phyloP scores from a whole-genome alignment of 306 rosid genomes.

The Trifolium pratense region DNA sequence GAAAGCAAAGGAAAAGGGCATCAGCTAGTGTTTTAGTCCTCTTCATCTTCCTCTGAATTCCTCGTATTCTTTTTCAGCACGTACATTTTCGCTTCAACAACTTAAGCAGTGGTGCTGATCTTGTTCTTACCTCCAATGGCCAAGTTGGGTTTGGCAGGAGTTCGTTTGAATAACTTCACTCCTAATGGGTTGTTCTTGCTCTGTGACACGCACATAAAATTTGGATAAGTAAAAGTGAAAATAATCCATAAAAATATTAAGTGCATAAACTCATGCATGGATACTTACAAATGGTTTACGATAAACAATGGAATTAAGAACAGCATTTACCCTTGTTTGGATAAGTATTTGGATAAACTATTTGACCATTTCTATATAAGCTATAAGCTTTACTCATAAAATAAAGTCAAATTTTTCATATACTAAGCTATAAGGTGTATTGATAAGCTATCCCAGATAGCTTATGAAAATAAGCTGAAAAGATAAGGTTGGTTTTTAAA shows the following conservation, averaged over 20 bases:
- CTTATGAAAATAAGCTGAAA: not conserved
- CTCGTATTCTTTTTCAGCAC: constrained; percentile 31
- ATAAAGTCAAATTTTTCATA: not conserved
- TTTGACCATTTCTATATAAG: too few relatives aligned
- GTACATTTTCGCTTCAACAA: not conserved
- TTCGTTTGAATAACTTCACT: constrained; percentile 82
- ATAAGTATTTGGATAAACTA: too few relatives aligned
- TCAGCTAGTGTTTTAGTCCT: constrained; percentile 32
- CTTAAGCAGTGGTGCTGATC: constrained; percentile 54
- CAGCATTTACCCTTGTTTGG: not conserved
- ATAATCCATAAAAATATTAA: not conserved
- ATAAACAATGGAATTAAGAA: not conserved
- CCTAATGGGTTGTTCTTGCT: constrained; percentile 73
- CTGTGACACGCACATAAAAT: constrained; percentile 49
- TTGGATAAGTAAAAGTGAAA: constrained; percentile 19
- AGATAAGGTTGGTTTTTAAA: not conserved
- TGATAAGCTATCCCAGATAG: too few relatives aligned
- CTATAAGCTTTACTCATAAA: too few relatives aligned
- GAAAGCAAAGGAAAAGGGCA: constrained; percentile 30
- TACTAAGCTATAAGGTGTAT: not conserved
- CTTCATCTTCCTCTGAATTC: constrained; percentile 45
- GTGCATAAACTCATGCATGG: not conserved
- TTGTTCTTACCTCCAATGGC: constrained; percentile 50
- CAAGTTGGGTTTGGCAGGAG: constrained; percentile 63
- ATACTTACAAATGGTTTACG: not conserved